Percentiles rank a stretch among this genome's conserved stretches.
These are phyloP conservation scores for Tylopilus vinaceipallidus DNA, from an alignment of 768 basidiomycete genomes.

Conservation along the genomic window DNA sequence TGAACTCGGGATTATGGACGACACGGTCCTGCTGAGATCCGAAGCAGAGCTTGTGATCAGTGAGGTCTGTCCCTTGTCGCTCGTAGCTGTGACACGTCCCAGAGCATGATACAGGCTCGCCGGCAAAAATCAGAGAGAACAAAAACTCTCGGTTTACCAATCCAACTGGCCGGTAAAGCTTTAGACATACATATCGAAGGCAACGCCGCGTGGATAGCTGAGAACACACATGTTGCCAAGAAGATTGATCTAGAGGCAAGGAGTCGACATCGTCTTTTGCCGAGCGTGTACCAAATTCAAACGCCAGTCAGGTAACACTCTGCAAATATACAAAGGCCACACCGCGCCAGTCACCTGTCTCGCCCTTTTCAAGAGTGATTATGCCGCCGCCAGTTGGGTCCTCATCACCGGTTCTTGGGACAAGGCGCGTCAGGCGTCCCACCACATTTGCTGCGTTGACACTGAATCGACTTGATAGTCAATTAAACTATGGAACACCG, in stretches of 20 bases:
- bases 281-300: slow-evolving; percentile 9
- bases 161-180: slow-evolving; percentile 73
- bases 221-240: slow-evolving; percentile 73
- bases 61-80: slow-evolving; percentile 17
- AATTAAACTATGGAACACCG: slow-evolving; percentile 82
- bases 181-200: slow-evolving; percentile 65
- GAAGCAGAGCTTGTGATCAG: slow-evolving; percentile 33
- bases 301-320: slow-evolving; percentile 73
- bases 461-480: slow-evolving; percentile 46
- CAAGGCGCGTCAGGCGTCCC: slow-evolving; percentile 43
- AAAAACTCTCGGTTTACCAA: slow-evolving; percentile 74
- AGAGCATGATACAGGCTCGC: slow-evolving; percentile 49
- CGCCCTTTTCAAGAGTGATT: slow-evolving; percentile 53
- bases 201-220: slow-evolving; percentile 80
- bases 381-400: slow-evolving; percentile 42
- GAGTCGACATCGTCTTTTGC: slow-evolving; percentile 2
- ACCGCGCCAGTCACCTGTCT: slow-evolving; percentile 86
- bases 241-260: slow-evolving; percentile 76
- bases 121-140: slow-evolving; percentile 68
- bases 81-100: neutral
- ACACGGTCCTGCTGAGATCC: slow-evolving; percentile 28
- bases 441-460: neutral
- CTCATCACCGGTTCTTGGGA: slow-evolving; percentile 97
- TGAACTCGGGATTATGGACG: slow-evolving; percentile 19
- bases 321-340: slow-evolving; percentile 79